Conservation (phyloP, 805 yeast species). For the Yamadazyma phyllophila region DNA sequence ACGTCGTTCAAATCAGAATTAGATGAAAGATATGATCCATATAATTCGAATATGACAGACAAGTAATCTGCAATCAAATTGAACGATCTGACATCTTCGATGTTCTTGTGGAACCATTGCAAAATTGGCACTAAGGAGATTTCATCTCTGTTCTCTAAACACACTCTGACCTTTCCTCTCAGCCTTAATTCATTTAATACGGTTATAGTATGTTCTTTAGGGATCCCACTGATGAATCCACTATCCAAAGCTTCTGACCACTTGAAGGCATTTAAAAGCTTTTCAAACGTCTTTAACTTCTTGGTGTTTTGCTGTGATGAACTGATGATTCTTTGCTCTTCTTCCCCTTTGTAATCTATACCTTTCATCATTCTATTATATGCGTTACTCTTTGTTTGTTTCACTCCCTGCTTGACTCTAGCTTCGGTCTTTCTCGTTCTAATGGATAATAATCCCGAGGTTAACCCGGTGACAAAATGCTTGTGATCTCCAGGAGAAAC, state of each 20-base stretch:
- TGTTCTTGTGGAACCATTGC: conserved; percentile 73
- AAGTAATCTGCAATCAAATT: conserved; percentile 65
- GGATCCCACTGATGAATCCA: conserved; percentile 76
- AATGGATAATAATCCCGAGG: conserved; percentile 84
- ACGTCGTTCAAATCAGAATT: conserved; percentile 78
- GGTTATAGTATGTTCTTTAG: conserved; percentile 77
- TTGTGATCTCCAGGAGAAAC: conserved; percentile 73
- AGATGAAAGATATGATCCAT: conserved; percentile 67
- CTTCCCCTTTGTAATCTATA: conserved; percentile 85
- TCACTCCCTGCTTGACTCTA: conserved; percentile 49
- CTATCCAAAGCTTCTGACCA: conserved; percentile 92
- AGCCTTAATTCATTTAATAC: conserved; percentile 82
- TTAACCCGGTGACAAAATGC: conserved; percentile 89
- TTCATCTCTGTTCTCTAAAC: conserved; percentile 82
- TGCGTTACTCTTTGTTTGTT: conserved; percentile 53
- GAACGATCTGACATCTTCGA: conserved; percentile 77
- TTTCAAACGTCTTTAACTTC: conserved; percentile 79
- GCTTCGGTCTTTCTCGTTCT: conserved; percentile 80
- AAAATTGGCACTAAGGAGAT: conserved; percentile 79
- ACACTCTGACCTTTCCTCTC: conserved; percentile 84
- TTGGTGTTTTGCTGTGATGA: conserved; percentile 46
- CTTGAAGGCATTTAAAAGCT: conserved; percentile 77
- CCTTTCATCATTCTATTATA: conserved; percentile 87
- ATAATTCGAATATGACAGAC: conserved; percentile 68
- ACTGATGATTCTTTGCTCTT: conserved; percentile 68